Evolutionary conservation across 2,329 filamentous ascomycete genomes (phyloP), one percentile per base, ranked within the genome.

Genomic region (Epichloe gansuensis): DNA sequence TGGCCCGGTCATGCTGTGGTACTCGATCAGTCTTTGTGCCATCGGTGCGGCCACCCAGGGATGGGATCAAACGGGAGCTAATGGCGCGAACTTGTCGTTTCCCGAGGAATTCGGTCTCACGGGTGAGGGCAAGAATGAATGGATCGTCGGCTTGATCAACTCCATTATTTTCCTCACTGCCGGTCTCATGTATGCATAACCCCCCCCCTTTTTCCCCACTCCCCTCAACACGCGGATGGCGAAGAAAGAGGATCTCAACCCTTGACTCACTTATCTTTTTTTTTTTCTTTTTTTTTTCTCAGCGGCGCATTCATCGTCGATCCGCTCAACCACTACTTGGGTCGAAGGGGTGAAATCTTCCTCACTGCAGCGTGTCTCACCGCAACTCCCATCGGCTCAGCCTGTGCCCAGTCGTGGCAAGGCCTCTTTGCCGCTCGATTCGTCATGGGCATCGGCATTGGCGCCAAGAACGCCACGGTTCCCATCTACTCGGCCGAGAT

Each of bases 401-500:
- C 75, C 0, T 81, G 82, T 51, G 74, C 77, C 5, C 76, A 83
- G 53, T 78, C 73, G 2, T 87, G 83, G 84, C 77, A 75, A 65
- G 75, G 81, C 45, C 74, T 86, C 54, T 77, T 88, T 53, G 71
- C 81, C 41, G 79, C 80, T 9, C 76, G 84, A 23, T 81, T 87
- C 57, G 68, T 81, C 21, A 74, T 87, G 58, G 85, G 85, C 0
- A 77, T 88, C 34, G 82, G 80, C 0, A 83, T 85, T 57, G 82
- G 82, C 5, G 74, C 78, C 35, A 85, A 85, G 63, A 76, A 78
- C 21, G 75, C 75, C 1, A 79, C 74, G 0, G 78, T 84, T 0
- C 85, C 86, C 0, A 81, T 89, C 41, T 89, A 86, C 60, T 82
- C 83, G 0, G 84, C 85, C 1, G 85, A 89, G 62, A 85, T 79